A percentile compares a stretch with the other conserved stretches of the same genome.
Evolutionary conservation across 139 green algal genomes (phyloP).

Genomic region (Micractinium sp.): DNA sequence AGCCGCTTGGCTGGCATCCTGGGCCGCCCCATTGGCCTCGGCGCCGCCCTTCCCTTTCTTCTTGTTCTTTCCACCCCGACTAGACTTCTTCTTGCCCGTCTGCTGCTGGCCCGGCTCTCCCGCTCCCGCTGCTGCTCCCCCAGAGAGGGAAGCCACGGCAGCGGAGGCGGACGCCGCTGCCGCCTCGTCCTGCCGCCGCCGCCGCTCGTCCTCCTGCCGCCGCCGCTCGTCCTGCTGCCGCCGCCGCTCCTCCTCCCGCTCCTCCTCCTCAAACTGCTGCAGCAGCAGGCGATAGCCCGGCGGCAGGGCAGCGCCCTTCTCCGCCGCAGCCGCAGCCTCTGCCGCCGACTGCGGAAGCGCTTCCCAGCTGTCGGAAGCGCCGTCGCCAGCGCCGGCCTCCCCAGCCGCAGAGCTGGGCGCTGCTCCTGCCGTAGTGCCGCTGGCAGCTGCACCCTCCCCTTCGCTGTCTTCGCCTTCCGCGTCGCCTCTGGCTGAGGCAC

Average conservation of each 20-base stretch:
- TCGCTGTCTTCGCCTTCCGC: background rate
- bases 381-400: background rate
- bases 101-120: background rate
- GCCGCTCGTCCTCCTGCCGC: background rate
- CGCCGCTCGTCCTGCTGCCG: background rate
- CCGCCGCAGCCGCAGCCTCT: background rate
- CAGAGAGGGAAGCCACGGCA: background rate
- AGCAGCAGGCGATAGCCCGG: background rate
- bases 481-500: background rate
- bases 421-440: background rate
- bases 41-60: background rate
- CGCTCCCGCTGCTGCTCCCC: no score
- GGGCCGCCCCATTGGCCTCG: background rate
- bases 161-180: background rate
- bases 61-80: background rate
- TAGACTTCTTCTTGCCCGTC: background rate
- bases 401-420: background rate
- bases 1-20: background rate
- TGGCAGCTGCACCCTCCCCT: background rate
- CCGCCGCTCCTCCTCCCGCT: background rate
- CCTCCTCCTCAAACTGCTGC: background rate
- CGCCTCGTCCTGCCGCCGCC: background rate
- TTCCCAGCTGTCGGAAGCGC: background rate
- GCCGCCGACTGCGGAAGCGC: background rate
- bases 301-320: background rate